Evolutionary conservation across 306 rosid genomes (phyloP).

Genomic region (Dalbergia oliveri): DNA sequence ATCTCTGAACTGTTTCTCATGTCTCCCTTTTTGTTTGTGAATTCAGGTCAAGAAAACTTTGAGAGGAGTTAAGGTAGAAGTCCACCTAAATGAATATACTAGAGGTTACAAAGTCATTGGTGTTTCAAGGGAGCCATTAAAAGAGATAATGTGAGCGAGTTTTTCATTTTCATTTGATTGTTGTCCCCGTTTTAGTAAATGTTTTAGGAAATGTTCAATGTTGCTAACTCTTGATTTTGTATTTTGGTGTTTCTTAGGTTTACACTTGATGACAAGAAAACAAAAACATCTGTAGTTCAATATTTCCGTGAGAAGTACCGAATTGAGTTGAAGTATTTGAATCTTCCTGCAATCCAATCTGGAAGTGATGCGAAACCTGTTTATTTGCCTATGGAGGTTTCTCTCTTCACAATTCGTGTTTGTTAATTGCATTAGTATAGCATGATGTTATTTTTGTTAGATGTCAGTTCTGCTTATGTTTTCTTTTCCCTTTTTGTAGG

Average conservation of each 20-base stretch:
- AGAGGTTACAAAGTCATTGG: slow-evolving; percentile 58
- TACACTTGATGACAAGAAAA: slow-evolving; percentile 55
- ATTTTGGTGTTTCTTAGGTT: slow-evolving; percentile 58
- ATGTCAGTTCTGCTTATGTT: neutral
- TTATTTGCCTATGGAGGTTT: slow-evolving; percentile 86
- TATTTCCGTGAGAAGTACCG: slow-evolving; percentile 64
- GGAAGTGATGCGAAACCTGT: slow-evolving; percentile 69
- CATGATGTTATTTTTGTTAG: neutral
- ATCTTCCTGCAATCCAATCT: slow-evolving; percentile 77
- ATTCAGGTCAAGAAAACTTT: slow-evolving; percentile 64
- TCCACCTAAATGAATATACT: neutral
- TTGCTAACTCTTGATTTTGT: neutral
- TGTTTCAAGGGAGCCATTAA: slow-evolving; percentile 55
- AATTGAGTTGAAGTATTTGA: neutral
- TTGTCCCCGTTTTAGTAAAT: neutral
- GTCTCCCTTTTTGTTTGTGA: neutral
- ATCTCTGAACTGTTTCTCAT: neutral
- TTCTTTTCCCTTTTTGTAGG: slow-evolving; percentile 44
- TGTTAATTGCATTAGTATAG: neutral
- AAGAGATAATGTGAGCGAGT: slow-evolving; percentile 60
- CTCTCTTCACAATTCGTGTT: neutral
- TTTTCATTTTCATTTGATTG: neutral
- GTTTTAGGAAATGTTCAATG: neutral
- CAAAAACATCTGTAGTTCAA: slow-evolving; percentile 43
- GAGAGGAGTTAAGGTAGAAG: slow-evolving; percentile 59